Percentiles rank a stretch among this genome's conserved stretches.
These are phyloP conservation scores for Mortierella sp. DNA, from an alignment of 371 early-diverging fungal genomes.

Conservation along the genomic window DNA sequence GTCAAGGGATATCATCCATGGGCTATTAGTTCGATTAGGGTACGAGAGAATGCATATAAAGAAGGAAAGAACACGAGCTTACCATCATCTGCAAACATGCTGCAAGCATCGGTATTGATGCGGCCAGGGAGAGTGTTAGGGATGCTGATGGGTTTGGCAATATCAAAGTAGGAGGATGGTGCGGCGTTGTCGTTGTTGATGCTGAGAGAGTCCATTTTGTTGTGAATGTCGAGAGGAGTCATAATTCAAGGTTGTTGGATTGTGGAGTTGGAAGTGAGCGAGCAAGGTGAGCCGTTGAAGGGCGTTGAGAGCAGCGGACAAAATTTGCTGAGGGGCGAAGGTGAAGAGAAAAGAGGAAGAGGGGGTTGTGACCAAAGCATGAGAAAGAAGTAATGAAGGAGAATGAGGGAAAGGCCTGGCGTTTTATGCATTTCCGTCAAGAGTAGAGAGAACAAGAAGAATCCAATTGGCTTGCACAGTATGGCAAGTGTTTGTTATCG, in stretches of 20 bases:
- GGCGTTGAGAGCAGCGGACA: background rate
- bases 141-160: slow-evolving; percentile 34
- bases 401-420: background rate
- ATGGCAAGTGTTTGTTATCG: no score
- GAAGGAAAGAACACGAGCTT: background rate
- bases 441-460: background rate
- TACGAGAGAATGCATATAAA: no score
- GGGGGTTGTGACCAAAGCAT: background rate
- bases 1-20: background rate
- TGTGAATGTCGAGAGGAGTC: background rate
- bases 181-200: background rate
- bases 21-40: background rate
- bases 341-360: background rate
- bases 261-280: background rate
- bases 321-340: background rate
- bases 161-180: slow-evolving; percentile 36
- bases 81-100: slow-evolving; percentile 16
- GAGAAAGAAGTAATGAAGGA: background rate
- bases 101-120: slow-evolving; percentile 1
- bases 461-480: background rate
- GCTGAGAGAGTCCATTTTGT: background rate
- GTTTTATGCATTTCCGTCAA: background rate
- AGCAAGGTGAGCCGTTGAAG: background rate
- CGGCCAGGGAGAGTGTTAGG: slow-evolving; percentile 21
- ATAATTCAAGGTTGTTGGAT: slow-evolving; percentile 2